Conservation (phyloP, 768 basidiomycete genomes). For the Calocera viscosa region DNA sequence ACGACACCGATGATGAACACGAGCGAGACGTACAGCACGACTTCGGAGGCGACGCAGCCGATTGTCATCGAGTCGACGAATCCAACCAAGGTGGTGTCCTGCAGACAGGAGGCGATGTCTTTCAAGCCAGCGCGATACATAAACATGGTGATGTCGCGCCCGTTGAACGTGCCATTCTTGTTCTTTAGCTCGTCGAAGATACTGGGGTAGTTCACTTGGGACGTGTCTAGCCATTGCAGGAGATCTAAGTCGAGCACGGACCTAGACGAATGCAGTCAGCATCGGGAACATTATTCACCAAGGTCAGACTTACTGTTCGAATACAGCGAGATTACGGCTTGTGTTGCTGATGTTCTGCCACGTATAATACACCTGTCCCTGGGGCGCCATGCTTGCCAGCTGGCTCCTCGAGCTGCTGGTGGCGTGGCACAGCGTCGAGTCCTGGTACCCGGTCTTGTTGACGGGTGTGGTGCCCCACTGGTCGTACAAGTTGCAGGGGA, state of each 20-base stretch:
- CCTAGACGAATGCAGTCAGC: slow-evolving; percentile 32
- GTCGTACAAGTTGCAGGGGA: slow-evolving; percentile 86
- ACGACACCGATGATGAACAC: slow-evolving; percentile 97
- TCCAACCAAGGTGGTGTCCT: slow-evolving; percentile 77
- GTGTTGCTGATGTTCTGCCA: slow-evolving; percentile 72
- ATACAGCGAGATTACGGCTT: slow-evolving; percentile 78
- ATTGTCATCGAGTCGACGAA: slow-evolving; percentile 91
- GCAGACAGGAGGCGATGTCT: slow-evolving; percentile 62
- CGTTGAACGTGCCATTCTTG: slow-evolving; percentile 59
- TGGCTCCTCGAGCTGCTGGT: slow-evolving; percentile 39
- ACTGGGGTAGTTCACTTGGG: slow-evolving; percentile 70
- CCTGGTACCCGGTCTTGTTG: slow-evolving; percentile 60
- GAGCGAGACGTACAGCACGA: slow-evolving; percentile 90
- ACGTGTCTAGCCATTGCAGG: slow-evolving; percentile 68
- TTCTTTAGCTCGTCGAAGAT: slow-evolving; percentile 68
- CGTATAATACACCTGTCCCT: slow-evolving; percentile 85
- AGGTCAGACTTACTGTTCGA: slow-evolving; percentile 59
- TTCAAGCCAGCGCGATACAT: slow-evolving; percentile 61
- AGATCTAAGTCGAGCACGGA: slow-evolving; percentile 78
- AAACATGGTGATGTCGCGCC: slow-evolving; percentile 78
- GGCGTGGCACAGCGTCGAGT: slow-evolving; percentile 60
- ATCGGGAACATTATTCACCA: not conserved
- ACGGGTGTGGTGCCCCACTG: slow-evolving; percentile 50
- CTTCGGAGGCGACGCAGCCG: slow-evolving; percentile 88
- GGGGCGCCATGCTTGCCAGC: slow-evolving; percentile 39